A percentile compares a stretch with the other conserved stretches of the same genome.
Conservation (phyloP, 192 early-diverging fungal species). For the Irineochytrium annulatum region DNA sequence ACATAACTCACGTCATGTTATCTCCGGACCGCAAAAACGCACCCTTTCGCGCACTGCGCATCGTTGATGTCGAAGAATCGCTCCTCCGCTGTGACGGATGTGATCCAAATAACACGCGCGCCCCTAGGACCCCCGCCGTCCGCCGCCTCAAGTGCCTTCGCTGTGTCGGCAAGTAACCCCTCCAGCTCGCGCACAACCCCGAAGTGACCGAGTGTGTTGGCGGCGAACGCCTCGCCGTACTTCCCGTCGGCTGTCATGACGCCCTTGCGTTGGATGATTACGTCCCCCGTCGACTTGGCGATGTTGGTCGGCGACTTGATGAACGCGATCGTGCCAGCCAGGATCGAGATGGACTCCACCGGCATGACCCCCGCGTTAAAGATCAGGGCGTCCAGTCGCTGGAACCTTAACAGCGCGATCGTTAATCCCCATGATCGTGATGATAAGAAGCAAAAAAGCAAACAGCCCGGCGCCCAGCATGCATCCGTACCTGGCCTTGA, state of each 20-base stretch:
- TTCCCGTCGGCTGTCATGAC: conserved; percentile 28
- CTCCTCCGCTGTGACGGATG: conserved; percentile 36
- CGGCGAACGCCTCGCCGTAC: conserved; percentile 44
- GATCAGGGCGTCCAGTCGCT: conserved; percentile 35
- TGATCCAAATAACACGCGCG: conserved; percentile 40
- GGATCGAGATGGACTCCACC: conserved; percentile 21
- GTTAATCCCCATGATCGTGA: conserved; percentile 1
- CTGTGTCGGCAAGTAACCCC: conserved; percentile 10
- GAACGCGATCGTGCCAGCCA: conserved; percentile 13
- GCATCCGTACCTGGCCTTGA: conserved; percentile 12
- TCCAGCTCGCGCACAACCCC: conserved; percentile 32
- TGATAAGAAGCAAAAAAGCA: neutral
- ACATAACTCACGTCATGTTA: neutral
- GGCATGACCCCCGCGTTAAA: conserved; percentile 52
- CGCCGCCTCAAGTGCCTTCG: conserved; percentile 6
- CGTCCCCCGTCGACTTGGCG: conserved; percentile 41
- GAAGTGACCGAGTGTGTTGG: conserved; percentile 53
- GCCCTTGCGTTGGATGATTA: conserved; percentile 36
- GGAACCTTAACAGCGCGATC: conserved; percentile 12
- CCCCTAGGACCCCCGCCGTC: neutral
- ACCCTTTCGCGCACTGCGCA: conserved; percentile 40
- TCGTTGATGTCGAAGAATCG: conserved; percentile 34
- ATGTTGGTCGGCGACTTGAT: conserved; percentile 35
- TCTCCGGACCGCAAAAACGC: neutral
- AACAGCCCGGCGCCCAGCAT: neutral